These are phyloP conservation scores for Pyrenophora teres DNA, from an alignment of 2,329 filamentous ascomycete species.

Conservation along the genomic window DNA sequence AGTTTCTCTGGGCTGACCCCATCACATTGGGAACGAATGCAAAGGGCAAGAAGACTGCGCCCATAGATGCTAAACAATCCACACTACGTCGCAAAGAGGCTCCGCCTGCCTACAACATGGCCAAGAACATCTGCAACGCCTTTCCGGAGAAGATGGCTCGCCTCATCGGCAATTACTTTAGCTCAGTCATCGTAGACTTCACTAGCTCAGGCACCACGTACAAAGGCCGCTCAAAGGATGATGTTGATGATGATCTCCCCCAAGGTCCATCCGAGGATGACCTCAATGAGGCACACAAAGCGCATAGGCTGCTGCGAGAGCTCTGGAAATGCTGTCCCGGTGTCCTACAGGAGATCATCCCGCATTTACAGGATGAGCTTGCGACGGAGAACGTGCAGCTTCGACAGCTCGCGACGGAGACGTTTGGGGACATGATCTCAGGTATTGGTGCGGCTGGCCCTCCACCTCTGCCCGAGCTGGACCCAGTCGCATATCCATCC, in stretches of 20 bases:
- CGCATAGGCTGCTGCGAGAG: constrained; percentile 85
- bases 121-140: constrained; percentile 87
- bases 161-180: constrained; percentile 95
- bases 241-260: constrained; percentile 52
- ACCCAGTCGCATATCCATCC: constrained; percentile 85
- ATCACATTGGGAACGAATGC: constrained; percentile 52
- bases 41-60: constrained; percentile 59
- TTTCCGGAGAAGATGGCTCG: constrained; percentile 94
- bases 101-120: constrained; percentile 93
- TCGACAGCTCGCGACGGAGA: constrained; percentile 86
- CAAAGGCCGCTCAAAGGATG: constrained; percentile 43
- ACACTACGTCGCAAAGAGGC: constrained; percentile 86
- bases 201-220: constrained; percentile 41
- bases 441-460: constrained; percentile 91
- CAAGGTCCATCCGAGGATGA: constrained; percentile 78
- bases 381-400: constrained; percentile 87
- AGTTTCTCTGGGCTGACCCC: constrained; percentile 88
- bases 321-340: constrained; percentile 90
- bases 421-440: constrained; percentile 90
- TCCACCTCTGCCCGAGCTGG: constrained; percentile 71
- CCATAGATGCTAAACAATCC: constrained; percentile 74
- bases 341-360: constrained; percentile 89
- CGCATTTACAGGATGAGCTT: constrained; percentile 89
- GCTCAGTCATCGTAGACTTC: constrained; percentile 93
- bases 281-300: constrained; percentile 84